phyloP scores from a whole-genome alignment of 352 stramenopile species.

The Globisporangium ultimum region DNA sequence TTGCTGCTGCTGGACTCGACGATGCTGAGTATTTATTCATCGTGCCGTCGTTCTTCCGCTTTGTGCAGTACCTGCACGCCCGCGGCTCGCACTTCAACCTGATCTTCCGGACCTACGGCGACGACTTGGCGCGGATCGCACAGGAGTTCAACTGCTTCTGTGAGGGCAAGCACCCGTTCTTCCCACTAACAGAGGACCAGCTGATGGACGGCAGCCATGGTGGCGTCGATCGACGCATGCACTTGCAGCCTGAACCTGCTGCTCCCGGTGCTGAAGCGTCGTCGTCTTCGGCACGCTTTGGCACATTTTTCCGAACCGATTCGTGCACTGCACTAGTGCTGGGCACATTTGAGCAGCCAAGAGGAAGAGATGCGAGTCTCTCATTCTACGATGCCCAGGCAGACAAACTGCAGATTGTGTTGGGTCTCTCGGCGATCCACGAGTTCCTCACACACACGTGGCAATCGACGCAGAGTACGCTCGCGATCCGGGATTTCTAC shows the following conservation, averaged over 20 bases:
- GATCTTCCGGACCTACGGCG: conserved; percentile 73
- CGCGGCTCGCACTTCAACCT: conserved; percentile 57
- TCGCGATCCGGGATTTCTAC: conserved; percentile 78
- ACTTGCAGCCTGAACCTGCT: conserved; percentile 19
- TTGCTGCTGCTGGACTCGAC: conserved; percentile 27
- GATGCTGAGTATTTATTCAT: conserved; percentile 59
- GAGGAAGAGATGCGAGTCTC: conserved; percentile 15
- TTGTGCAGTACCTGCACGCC: conserved; percentile 50
- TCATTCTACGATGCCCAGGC: conserved; percentile 34
- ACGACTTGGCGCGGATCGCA: conserved; percentile 64
- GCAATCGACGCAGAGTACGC: conserved; percentile 44
- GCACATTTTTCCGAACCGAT: conserved; percentile 62
- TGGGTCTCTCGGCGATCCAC: conserved; percentile 47
- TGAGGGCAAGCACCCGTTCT: conserved; percentile 57
- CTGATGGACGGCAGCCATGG: conserved; percentile 58
- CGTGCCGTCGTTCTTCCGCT: conserved; percentile 58
- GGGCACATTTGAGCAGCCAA: conserved; percentile 69
- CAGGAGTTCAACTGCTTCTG: conserved; percentile 82
- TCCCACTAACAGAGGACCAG: conserved; percentile 20
- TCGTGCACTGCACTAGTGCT: conserved; percentile 53
- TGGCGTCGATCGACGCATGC: conserved; percentile 46
- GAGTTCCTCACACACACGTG: conserved; percentile 45
- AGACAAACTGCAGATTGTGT: conserved; percentile 22
- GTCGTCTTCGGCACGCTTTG: conserved; percentile 28
- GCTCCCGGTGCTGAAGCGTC: not conserved